phyloP scores from a whole-genome alignment of 2,329 filamentous ascomycete genomes.

The Monascus ruber region DNA sequence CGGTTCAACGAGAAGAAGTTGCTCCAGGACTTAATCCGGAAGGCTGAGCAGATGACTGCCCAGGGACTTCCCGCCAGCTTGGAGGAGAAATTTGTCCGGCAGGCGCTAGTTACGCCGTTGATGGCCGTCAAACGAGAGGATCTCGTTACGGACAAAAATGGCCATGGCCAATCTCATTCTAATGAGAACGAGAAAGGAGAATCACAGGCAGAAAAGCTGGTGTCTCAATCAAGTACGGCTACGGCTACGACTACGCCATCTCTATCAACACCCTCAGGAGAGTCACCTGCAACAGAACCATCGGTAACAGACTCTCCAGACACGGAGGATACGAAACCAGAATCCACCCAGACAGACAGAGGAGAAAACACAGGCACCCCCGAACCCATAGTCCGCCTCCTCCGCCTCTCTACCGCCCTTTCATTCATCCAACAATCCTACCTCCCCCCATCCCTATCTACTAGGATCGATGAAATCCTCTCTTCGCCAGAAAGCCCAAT shows the following conservation, averaged over 20 bases:
- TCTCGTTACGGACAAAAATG: slow-evolving; percentile 13
- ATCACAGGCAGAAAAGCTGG: slow-evolving; percentile 16
- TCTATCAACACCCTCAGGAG: slow-evolving; percentile 19
- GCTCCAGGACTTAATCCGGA: slow-evolving; percentile 51
- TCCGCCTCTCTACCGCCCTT: slow-evolving; percentile 39
- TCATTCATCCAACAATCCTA: slow-evolving; percentile 42
- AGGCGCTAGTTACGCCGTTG: slow-evolving; percentile 64
- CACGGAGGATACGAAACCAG: slow-evolving; percentile 27
- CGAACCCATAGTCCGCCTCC: slow-evolving; percentile 30
- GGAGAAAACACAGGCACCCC: slow-evolving; percentile 15
- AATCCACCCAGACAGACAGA: slow-evolving; percentile 3
- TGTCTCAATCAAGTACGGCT: slow-evolving; percentile 20
- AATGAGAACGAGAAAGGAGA: slow-evolving; percentile 15
- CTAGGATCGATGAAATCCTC: slow-evolving; percentile 28
- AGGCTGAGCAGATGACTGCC: slow-evolving; percentile 58
- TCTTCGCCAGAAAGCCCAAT: slow-evolving; percentile 31
- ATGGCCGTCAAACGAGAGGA: slow-evolving; percentile 54
- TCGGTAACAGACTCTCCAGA: slow-evolving; percentile 6
- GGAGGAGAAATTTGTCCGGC: slow-evolving; percentile 73
- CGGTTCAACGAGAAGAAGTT: slow-evolving; percentile 65
- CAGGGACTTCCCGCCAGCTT: slow-evolving; percentile 62
- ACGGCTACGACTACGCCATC: slow-evolving; percentile 19
- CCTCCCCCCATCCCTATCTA: slow-evolving; percentile 27
- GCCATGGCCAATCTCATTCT: slow-evolving; percentile 3
- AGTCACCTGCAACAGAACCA: slow-evolving; percentile 23